Evolutionary conservation across 176 grass and related monocot species (phyloP), one percentile per base, ranked within the genome.

Genomic region (Musa beccarii): DNA sequence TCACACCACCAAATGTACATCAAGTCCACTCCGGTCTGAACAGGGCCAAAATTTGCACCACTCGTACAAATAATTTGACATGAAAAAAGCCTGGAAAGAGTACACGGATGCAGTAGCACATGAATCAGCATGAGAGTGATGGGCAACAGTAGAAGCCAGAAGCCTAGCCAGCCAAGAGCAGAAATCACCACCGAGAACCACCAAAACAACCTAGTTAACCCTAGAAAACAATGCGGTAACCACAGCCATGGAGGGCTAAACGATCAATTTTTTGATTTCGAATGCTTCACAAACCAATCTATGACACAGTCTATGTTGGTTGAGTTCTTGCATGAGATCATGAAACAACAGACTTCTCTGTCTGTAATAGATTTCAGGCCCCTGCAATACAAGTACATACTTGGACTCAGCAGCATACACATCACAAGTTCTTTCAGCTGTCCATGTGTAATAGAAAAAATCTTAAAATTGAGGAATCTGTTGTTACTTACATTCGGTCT

Each of bases 281-380:
- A 91, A 83, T 99, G 88, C 86, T 95, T 95, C 59, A 99, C 76
- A 3, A 99, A 91, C 96, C 96, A 99, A 77, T 99, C 96, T 2
- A 99, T 95, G 51, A 99, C 91, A 0, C 83, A 83, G 54, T 95
- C 96, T 14, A 99, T 99, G 82, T 99, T 94, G 53, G 88, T 99
- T 0, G 91, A 91, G 83, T 99, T 92, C 89, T 95, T 99, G 89
- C 96, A 99, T 63, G 96, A 99, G 83, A 95, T 99, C 96, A 92
- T 88, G 82, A 92, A 99, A 79, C 88, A 95, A 24, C 82, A 83
- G 17, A 99, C 90, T 81, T 99, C 96, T 79, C 96, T 75, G 53
- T 92, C 86, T 50, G 82, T 83, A 63, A 99, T 92, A n/a, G 78
- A 75, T 85, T 89, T 87, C 65, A 99, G 77, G 4, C 89, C 82